phyloP scores from a whole-genome alignment of 192 early-diverging fungal genomes.

The Linnemannia zychae region DNA sequence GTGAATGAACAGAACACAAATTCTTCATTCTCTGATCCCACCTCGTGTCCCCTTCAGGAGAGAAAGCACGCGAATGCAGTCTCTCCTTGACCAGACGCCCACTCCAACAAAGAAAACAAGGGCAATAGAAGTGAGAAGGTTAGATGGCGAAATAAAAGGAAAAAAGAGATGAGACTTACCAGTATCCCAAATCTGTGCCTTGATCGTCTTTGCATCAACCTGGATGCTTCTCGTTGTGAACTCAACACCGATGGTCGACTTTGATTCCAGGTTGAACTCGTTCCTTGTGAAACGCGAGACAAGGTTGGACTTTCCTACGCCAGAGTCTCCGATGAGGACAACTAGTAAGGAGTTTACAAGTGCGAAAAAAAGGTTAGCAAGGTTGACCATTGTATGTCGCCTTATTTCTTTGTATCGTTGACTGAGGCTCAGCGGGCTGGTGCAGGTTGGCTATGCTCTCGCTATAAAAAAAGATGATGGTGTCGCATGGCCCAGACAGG shows the following conservation, averaged over 20 bases:
- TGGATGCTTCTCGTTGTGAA: constrained; percentile 97
- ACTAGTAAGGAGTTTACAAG: constrained; percentile 60
- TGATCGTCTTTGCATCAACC: constrained; percentile 97
- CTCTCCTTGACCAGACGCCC: neutral
- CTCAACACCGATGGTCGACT: constrained; percentile 99
- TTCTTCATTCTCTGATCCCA: constrained; percentile 4
- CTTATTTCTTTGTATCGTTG: neutral
- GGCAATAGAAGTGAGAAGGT: neutral
- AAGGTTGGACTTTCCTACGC: constrained; percentile 98
- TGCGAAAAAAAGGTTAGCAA: neutral
- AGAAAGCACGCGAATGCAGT: neutral
- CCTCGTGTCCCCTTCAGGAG: neutral
- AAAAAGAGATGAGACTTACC: constrained; percentile 62
- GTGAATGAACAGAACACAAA: neutral
- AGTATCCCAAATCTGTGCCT: constrained; percentile 99
- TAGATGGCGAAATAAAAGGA: neutral
- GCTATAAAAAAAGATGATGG: constrained; percentile 17
- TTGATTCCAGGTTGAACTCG: constrained; percentile 98
- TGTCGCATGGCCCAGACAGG: neutral
- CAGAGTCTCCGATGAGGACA: constrained; percentile 95
- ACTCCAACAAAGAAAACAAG: constrained; percentile 1
- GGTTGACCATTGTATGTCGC: neutral
- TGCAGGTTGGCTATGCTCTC: constrained; percentile 10
- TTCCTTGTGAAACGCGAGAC: constrained; percentile 97
- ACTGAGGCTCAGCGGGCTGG: neutral